Evolutionary conservation across 106 monocot species (phyloP).

Genomic region (Hemerocallis citrina): DNA sequence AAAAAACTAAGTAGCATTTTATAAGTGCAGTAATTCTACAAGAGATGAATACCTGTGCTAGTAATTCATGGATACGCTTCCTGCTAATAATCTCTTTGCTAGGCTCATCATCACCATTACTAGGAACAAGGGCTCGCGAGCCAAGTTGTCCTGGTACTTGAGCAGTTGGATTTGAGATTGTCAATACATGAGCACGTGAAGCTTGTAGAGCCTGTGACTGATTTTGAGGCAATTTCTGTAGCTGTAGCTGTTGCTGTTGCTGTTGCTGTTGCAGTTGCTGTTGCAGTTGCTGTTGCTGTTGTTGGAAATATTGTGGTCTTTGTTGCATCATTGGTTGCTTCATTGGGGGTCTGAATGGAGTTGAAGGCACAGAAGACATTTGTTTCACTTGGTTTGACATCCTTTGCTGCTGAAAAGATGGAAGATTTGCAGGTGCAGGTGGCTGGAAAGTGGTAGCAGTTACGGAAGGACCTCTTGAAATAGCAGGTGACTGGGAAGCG

Average conservation of each 20-base stretch:
- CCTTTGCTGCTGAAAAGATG: constrained; percentile 8
- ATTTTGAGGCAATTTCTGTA: not conserved
- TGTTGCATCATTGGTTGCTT: constrained; percentile 4
- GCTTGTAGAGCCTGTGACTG: constrained; percentile 3
- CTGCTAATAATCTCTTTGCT: constrained; percentile 12
- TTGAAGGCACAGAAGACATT: not conserved
- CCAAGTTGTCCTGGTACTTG: not conserved
- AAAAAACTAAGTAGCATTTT: no score
- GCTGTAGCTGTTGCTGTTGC: no score
- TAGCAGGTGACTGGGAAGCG: not conserved
- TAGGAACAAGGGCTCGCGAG: not conserved
- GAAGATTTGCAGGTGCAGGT: not conserved
- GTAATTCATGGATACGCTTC: constrained; percentile 8
- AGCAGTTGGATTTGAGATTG: constrained; percentile 3
- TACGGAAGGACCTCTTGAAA: constrained; percentile 3
- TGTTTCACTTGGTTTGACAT: constrained; percentile 5
- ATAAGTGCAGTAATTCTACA: no score
- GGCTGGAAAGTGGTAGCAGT: not conserved
- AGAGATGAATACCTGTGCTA: constrained; percentile 3
- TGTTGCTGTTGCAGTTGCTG: not conserved
- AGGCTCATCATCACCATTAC: not conserved
- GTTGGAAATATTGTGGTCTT: constrained; percentile 6
- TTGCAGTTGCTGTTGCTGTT: not conserved
- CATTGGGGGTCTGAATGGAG: constrained; percentile 5
- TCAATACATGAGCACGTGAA: not conserved